These are phyloP conservation scores for Cyanophora paradoxa DNA, from an alignment of 78 protist genomes.

Conservation along the genomic window DNA sequence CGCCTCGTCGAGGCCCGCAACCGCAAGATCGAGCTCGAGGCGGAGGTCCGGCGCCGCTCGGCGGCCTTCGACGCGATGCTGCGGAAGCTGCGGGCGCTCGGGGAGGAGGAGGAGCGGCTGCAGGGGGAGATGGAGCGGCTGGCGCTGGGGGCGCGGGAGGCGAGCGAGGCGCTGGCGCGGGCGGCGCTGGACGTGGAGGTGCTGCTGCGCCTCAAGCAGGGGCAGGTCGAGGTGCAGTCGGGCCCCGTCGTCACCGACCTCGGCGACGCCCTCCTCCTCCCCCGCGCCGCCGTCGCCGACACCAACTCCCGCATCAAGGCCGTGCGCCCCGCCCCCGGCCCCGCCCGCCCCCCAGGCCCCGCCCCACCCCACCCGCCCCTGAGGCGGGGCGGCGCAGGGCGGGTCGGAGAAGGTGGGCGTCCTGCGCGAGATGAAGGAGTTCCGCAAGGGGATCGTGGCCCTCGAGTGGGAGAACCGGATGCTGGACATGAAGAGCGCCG, in stretches of 20 bases:
- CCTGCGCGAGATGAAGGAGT: conserved; percentile 13
- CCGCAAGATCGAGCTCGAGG: not conserved
- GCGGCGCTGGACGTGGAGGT: not conserved
- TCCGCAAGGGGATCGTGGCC: conserved; percentile 8
- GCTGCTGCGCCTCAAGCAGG: conserved; percentile 10
- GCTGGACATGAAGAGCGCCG: not conserved
- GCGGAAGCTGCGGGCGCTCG: not conserved
- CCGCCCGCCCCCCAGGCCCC: not conserved
- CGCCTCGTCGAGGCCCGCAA: too few relatives aligned
- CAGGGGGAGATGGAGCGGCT: not conserved
- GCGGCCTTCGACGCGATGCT: not conserved
- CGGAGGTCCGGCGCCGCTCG: not conserved
- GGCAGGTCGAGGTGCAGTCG: not conserved
- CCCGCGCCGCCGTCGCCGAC: not conserved
- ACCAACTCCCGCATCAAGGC: not conserved
- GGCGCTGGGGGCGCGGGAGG: not conserved
- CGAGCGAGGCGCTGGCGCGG: not conserved
- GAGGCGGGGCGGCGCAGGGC: not conserved
- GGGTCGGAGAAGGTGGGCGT: conserved; percentile 4
- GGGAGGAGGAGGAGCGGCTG: not conserved
- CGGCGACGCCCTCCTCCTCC: not conserved
- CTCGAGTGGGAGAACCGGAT: conserved; percentile 12
- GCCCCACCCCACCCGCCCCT: not conserved
- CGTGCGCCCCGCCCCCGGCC: not conserved
- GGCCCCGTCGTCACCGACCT: not conserved